Base-by-base conservation (phyloP, 495 filamentous ascomycete genomes). In the Penicillium bovifimosum region DNA sequence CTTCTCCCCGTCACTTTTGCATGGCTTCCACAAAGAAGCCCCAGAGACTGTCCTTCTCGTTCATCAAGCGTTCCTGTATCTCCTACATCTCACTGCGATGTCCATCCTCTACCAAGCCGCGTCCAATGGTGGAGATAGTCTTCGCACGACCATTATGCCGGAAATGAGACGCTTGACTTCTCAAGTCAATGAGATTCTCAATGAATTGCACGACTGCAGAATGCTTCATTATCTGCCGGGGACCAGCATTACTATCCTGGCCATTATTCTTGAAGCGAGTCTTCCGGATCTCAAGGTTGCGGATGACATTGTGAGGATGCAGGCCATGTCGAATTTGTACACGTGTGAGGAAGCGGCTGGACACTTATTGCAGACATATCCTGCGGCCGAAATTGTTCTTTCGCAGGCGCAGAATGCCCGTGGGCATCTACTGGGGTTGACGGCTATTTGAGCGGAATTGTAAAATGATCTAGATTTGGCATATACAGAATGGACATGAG, bases 381-480 rank as follows among this genome's bases (percentile, higher is more conserved):
- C 48, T 14, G 48, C 48, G 11, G 48, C 48, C 16, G 39, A 50
- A n/a, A 50, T 50, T 42, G 48, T 50, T 41, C 38, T 50, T 13
- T 50, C 48, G 0, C 38, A 42, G 28, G 48, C 39, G 3, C 48
- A 50, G 18, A 50, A 20, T 42, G 48, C 48, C 14, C 48, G 48
- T 35, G 48, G 48, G 1, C 38, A 50, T 34, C 39, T 50, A 9
- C 8, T 50, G 18, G 48, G 48, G 0, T 35, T 50, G 38, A 17
- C 17, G 7, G 18, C 39, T 9, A 50, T 38, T 8, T 50, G 17
- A 41, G 9, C 9, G n/a, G 6, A 26, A 4, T 33, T 11, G 27
- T 8, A 18, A 50, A 27, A 50, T 18, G 1, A 43, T 29, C 11
- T 33, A n/a, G 18, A 20, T 33, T 33, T 41, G 42, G 48, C 39